Base-by-base conservation (phyloP, 2,329 filamentous ascomycete species). In the Coleophoma crateriformis region DNA sequence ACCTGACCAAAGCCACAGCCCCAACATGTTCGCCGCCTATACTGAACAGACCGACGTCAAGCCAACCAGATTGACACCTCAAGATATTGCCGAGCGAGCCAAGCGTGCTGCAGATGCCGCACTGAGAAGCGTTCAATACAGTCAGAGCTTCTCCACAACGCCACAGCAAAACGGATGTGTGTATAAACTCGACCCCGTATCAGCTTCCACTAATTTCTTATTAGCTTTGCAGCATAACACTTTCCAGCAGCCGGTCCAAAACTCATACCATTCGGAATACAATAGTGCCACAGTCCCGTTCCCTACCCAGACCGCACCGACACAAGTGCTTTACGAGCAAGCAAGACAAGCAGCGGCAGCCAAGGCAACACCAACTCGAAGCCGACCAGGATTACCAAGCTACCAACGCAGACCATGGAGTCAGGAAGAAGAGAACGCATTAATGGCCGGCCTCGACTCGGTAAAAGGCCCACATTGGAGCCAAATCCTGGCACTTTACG, bases 401-500 rank as follows among this genome's bases (percentile, higher is more conserved):
- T 57, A 41, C 7, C 75, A 79, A 59, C 79, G 90, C 33, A 80
- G 90, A 27, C 89, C 90, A 0, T 96, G 90, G 90, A 89, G 86
- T 1, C 84, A 87, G 4, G 88, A 94, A 55, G 90, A 96, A 68
- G 90, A 96, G 64, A 90, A 90, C 66, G 90, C 90, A 0, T 75
- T 96, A 15, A 92, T 96, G 85, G 82, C 87, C 45, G 90, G 90
- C 1, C 79, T 96, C 4, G 90, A 95, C 62, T 82, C 87, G 64
- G 90, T 96, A 43, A 90, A 91, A 64, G 90, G 90, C 0, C 90
- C 90, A 15, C 90, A 96, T 61, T 96, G 90, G 90, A 92, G 88
- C 58, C 90, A 95, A 64, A 96, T 96, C 43, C 73, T 96, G 12
- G 85, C 85, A 2, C 78, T 95, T 39, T 95, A 92, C 64, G 90